Percentiles rank a stretch among this genome's conserved stretches.
phyloP scores from a whole-genome alignment of 1,139 yeast genomes.

The Diutina neorugosa region DNA sequence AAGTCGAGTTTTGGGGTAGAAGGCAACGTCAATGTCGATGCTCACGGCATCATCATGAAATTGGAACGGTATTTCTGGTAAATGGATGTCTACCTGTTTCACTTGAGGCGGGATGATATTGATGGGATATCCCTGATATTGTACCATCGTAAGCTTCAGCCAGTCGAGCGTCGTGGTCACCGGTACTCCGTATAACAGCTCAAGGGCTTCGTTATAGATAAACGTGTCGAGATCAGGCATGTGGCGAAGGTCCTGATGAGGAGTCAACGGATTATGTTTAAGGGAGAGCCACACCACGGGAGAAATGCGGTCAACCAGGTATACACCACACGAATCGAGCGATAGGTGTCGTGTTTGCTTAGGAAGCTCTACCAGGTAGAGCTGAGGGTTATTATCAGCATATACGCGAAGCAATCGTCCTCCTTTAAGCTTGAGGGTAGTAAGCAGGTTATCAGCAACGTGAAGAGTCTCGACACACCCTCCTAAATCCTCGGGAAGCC shows the following conservation, averaged over 20 bases:
- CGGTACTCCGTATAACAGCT: neutral
- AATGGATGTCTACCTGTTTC: neutral
- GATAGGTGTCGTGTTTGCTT: neutral
- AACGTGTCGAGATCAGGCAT: neutral
- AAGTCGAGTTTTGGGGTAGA: neutral
- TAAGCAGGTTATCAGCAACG: neutral
- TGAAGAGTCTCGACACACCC: neutral
- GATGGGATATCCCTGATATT: neutral
- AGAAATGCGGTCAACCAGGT: neutral
- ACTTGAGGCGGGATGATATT: neutral
- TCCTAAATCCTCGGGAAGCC: neutral
- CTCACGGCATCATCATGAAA: neutral
- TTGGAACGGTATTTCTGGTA: neutral
- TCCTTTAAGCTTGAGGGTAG: neutral
- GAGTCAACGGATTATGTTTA: neutral
- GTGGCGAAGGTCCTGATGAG: neutral
- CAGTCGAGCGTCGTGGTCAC: neutral
- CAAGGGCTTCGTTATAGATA: neutral
- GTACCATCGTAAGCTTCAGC: neutral
- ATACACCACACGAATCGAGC: neutral
- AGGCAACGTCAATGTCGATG: neutral
- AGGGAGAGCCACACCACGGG: neutral
- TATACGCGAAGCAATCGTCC: neutral
- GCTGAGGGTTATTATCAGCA: neutral
- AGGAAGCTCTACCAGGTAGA: neutral